Base-by-base conservation (phyloP, 2,329 filamentous ascomycete species). In the Aspergillus clavatus region DNA sequence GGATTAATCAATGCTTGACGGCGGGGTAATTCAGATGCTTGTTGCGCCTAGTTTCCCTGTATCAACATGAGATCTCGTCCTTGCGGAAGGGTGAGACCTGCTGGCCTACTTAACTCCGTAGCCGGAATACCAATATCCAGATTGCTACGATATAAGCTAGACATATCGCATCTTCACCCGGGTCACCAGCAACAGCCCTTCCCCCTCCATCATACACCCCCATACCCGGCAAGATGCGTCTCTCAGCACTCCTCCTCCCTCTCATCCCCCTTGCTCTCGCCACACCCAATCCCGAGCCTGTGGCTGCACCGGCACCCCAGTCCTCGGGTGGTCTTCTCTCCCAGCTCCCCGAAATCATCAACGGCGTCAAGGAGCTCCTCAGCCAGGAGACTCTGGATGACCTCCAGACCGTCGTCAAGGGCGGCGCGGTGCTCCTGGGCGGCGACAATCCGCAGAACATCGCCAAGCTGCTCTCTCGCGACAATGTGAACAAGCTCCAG, bases 381-480 rank as follows among this genome's bases (percentile, higher is more conserved):
- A 57, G 43, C 43, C 27, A 45, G 27, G 51, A 57, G 6, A 57
- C 51, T n/a, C 48, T 64, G 35, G 42, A 54, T 3, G 58, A 64
- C 12, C 46, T 65, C 3, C 54, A 58, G 19, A 53, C 40, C 3
- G 54, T 64, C 18, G 45, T 65, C 29, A 52, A 43, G 12, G 58
- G 60, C 16, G 61, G 53, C 24, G 63, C 65, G 27, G 47, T 50
- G 10, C 50, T 66, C 24, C 50, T 66, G 4, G 55, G 62, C 21
- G 53, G 58, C 12, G 52, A 58, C 16, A 58, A 59, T 22, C 61
- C 62, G 1, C 48, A 64, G 50, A 57, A 57, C 12, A 46, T 64
- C 39, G 52, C 56, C 47, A 54, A 50, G 21, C 37, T 66, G 21
- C 48, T 66, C 19, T 49, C 52, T 12, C 48, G 52, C 1, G 39